These are phyloP conservation scores for Yarrowia porcina DNA, from an alignment of 805 yeast genomes.

Conservation along the genomic window DNA sequence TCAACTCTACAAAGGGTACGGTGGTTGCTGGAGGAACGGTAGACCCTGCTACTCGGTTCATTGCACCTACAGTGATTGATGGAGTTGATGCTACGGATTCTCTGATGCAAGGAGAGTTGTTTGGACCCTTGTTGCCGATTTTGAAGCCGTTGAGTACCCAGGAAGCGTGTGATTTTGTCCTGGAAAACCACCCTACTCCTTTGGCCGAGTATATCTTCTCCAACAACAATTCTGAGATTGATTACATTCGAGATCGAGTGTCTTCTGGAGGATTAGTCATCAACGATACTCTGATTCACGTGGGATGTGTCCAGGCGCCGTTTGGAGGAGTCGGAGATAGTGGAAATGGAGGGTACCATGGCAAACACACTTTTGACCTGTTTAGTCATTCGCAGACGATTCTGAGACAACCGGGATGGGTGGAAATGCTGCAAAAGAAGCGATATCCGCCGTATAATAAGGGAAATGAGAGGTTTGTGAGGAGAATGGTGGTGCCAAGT, in stretches of 20 bases:
- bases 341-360: constrained; percentile 82
- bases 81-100: constrained; percentile 63
- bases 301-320: constrained; percentile 63
- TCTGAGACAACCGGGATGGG: constrained; percentile 60
- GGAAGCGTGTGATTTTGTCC: constrained; percentile 38
- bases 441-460: constrained; percentile 61
- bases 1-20: constrained; percentile 34
- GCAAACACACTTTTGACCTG: constrained; percentile 57
- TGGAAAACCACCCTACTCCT: constrained; percentile 64
- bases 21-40: constrained; percentile 33
- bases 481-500: neutral
- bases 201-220: constrained; percentile 72
- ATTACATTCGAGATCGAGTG: constrained; percentile 48
- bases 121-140: constrained; percentile 82
- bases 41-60: constrained; percentile 44
- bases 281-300: constrained; percentile 71
- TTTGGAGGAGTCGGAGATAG: constrained; percentile 88
- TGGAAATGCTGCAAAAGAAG: constrained; percentile 51
- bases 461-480: neutral
- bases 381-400: constrained; percentile 73
- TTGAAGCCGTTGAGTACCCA: constrained; percentile 44
- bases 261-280: constrained; percentile 70
- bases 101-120: constrained; percentile 69
- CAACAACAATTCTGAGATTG: constrained; percentile 47
- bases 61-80: constrained; percentile 68